Conservation (phyloP, 2,329 filamentous ascomycete genomes). For the Seiridium cupressi region DNA sequence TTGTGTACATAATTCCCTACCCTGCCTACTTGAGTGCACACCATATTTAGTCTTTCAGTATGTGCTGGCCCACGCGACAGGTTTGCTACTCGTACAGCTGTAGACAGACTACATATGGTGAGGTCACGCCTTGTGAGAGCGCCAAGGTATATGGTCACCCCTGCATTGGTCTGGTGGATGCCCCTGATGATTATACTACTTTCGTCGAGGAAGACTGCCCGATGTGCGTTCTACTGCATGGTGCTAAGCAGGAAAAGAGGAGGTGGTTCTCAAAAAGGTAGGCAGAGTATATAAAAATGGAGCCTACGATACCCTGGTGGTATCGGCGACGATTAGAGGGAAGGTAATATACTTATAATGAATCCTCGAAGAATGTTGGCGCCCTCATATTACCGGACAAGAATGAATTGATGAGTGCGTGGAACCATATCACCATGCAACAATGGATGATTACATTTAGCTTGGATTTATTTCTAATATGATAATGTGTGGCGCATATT, state of each 20-base stretch:
- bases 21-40: too few species aligned
- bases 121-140: neutral
- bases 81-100: neutral
- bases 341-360: too few species aligned
- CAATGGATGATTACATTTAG: too few species aligned
- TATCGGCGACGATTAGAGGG: too few species aligned
- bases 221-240: neutral
- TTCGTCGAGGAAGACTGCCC: neutral
- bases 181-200: neutral
- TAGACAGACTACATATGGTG: neutral
- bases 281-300: neutral
- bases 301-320: too few species aligned
- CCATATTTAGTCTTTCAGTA: neutral
- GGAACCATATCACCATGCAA: too few species aligned
- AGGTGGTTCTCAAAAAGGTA: neutral
- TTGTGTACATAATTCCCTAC: too few species aligned
- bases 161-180: conserved; percentile 1
- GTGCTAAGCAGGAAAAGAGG: neutral
- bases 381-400: too few species aligned
- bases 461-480: too few species aligned
- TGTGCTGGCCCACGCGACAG: neutral
- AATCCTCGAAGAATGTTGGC: too few species aligned
- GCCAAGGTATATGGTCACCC: conserved; percentile 1
- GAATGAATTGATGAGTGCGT: too few species aligned
- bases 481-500: too few species aligned